Evolutionary conservation across 2,329 filamentous ascomycete species (phyloP), one percentile per base, ranked within the genome.

Genomic region (Graphilbum sp.): DNA sequence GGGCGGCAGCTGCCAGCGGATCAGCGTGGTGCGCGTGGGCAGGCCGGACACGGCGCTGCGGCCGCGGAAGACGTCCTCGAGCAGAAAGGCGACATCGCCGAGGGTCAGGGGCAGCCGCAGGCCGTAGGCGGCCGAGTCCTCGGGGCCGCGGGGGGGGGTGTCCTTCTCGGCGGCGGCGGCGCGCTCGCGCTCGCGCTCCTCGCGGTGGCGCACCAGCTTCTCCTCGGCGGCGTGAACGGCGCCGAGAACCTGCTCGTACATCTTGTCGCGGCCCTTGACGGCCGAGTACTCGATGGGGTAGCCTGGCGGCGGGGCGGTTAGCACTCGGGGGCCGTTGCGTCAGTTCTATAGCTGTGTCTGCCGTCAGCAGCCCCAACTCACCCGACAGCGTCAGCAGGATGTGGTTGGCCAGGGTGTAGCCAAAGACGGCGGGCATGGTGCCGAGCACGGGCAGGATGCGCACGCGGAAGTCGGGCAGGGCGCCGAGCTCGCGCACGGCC

Each of bases 381-480:
- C 63, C 63, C 6, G 69, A 64, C 34, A 96, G 72, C 41, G 75
- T 73, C 40, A 93, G 69, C 46, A 98, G 88, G 42, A 96, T 75
- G 53, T 96, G 85, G 57, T 96, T 98, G 4, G 90, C 90, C 9
- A 83, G 74, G 0, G 80, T 82, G 40, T 95, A 81, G 9, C 90
- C 90, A 55, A 98, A 98, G 1, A 96, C 79, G 3, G 90, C 88
- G 0, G 90, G 90, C 87, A 98, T 95, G 0, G 90, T 98, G 1
- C 90, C 90, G 3, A 98, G 62, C 0, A 98, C 90, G 0, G 90
- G 90, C 9, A 98, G 60, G 41, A 98, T 98, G n/a, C 90, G 72
- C 10, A 94, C 84, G 19, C 90, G 72, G 56, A 98, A 98, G 53
- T 94, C 87, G 2, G 87, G 82, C 36, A 98, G 69, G 0, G 92